These are phyloP conservation scores for Fusarium torulosum DNA, from an alignment of 2,329 filamentous ascomycete genomes.

Conservation along the genomic window DNA sequence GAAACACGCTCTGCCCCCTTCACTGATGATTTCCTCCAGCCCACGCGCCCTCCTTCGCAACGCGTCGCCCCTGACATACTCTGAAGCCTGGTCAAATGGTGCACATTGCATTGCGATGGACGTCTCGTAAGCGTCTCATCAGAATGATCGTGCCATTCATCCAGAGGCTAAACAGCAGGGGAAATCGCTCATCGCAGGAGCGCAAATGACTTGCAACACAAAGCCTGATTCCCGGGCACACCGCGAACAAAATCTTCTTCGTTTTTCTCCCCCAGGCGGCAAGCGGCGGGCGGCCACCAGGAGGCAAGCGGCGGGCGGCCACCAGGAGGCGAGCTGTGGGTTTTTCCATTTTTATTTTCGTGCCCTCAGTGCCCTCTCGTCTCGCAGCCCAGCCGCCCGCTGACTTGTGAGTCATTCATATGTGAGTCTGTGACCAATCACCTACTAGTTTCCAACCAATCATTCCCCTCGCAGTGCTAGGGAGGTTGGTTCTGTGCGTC, in stretches of 20 bases:
- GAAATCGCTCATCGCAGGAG: conserved; percentile 6
- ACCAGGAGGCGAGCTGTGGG: conserved; percentile 33
- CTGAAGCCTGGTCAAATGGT: conserved; percentile 9
- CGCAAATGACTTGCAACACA: conserved; percentile 5
- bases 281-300: conserved; percentile 21
- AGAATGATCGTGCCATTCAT: conserved; percentile 25
- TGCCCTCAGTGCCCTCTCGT: conserved; percentile 24
- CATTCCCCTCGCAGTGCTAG: conserved; percentile 39
- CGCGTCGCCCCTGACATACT: conserved; percentile 35
- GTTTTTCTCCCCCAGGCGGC: conserved; percentile 13
- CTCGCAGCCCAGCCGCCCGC: conserved; percentile 35
- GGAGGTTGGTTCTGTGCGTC: conserved; percentile 51
- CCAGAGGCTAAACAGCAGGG: conserved; percentile 4
- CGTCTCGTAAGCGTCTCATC: conserved; percentile 44
- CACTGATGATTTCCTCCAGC: conserved; percentile 36
- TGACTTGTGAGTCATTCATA: conserved; percentile 47
- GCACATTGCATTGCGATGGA: conserved; percentile 14
- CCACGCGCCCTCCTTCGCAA: conserved; percentile 29
- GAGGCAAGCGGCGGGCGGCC: conserved; percentile 18
- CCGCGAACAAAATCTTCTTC: conserved; percentile 34
- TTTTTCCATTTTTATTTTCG: conserved; percentile 39
- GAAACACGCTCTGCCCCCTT: conserved; percentile 49
- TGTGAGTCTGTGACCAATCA: conserved; percentile 45
- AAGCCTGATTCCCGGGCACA: conserved; percentile 35
- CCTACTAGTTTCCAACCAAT: conserved; percentile 31